Percentiles rank a stretch among this genome's conserved stretches.
Conservation (phyloP, 352 stramenopile species). For the Pythium oligandrum region DNA sequence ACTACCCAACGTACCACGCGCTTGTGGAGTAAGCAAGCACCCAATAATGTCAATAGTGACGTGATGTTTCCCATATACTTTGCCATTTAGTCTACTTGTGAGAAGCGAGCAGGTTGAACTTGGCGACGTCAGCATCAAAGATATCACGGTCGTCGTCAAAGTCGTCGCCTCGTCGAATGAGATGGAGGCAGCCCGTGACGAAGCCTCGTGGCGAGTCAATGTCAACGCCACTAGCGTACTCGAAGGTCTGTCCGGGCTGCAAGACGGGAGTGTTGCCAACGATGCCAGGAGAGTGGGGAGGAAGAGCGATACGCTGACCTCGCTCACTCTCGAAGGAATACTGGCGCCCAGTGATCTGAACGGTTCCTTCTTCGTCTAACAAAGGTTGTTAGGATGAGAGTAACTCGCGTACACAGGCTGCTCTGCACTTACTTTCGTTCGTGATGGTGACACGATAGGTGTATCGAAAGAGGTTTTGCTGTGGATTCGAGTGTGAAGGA, state of each 20-base stretch:
- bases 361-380: constrained; percentile 34
- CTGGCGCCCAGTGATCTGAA: constrained; percentile 73
- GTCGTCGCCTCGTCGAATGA: constrained; percentile 24
- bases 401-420: neutral
- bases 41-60: neutral
- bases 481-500: constrained; percentile 40
- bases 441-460: constrained; percentile 78
- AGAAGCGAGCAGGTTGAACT: constrained; percentile 47
- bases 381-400: neutral
- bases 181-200: constrained; percentile 65
- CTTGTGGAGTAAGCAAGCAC: constrained; percentile 79
- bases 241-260: constrained; percentile 63
- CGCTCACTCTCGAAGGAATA: constrained; percentile 75
- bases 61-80: neutral
- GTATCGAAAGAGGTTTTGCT: constrained; percentile 56
- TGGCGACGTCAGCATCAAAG: constrained; percentile 70
- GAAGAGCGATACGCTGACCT: constrained; percentile 48
- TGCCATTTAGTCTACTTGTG: constrained; percentile 6
- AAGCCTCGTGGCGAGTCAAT: constrained; percentile 58
- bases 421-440: constrained; percentile 47
- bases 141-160: constrained; percentile 24
- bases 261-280: constrained; percentile 64
- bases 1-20: constrained; percentile 92
- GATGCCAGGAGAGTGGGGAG: constrained; percentile 61
- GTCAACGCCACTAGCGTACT: constrained; percentile 76